phyloP scores from a whole-genome alignment of 805 yeast species.

The Yarrowia divulgata region DNA sequence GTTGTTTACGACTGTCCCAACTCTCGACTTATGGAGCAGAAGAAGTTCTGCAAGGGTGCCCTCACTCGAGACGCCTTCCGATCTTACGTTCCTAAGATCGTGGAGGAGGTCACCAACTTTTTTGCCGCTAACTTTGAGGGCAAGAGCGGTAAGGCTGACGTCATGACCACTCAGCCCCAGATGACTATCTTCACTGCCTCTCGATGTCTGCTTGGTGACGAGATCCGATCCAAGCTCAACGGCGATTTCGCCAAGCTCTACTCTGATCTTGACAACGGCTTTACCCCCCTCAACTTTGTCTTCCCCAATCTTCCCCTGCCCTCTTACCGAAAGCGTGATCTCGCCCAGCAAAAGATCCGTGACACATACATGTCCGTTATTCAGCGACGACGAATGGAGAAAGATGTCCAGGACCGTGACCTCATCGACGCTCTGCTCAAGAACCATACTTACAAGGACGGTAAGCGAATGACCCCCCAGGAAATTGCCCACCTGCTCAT shows the following conservation, averaged over 20 bases:
- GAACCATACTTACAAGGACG: slow-evolving; percentile 87
- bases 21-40: slow-evolving; percentile 94
- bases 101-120: slow-evolving; percentile 73
- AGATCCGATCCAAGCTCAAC: slow-evolving; percentile 82
- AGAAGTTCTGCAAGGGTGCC: slow-evolving; percentile 92
- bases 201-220: slow-evolving; percentile 88
- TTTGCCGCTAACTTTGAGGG: slow-evolving; percentile 50
- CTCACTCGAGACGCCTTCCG: slow-evolving; percentile 84
- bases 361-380: slow-evolving; percentile 82
- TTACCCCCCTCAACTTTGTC: slow-evolving; percentile 93
- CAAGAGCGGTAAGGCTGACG: slow-evolving; percentile 50
- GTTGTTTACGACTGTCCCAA: slow-evolving; percentile 98
- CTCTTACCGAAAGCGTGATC: slow-evolving; percentile 81
- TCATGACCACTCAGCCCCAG: slow-evolving; percentile 89
- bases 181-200: slow-evolving; percentile 96
- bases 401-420: slow-evolving; percentile 85
- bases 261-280: slow-evolving; percentile 94
- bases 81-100: slow-evolving; percentile 85
- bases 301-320: slow-evolving; percentile 94
- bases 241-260: slow-evolving; percentile 83
- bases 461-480: slow-evolving; percentile 90
- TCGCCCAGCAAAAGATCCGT: slow-evolving; percentile 84
- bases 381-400: slow-evolving; percentile 70
- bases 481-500: slow-evolving; percentile 93
- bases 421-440: slow-evolving; percentile 87